These are phyloP conservation scores for Debaryomyces robertsiae DNA, from an alignment of 1,139 yeast genomes.

Conservation along the genomic window DNA sequence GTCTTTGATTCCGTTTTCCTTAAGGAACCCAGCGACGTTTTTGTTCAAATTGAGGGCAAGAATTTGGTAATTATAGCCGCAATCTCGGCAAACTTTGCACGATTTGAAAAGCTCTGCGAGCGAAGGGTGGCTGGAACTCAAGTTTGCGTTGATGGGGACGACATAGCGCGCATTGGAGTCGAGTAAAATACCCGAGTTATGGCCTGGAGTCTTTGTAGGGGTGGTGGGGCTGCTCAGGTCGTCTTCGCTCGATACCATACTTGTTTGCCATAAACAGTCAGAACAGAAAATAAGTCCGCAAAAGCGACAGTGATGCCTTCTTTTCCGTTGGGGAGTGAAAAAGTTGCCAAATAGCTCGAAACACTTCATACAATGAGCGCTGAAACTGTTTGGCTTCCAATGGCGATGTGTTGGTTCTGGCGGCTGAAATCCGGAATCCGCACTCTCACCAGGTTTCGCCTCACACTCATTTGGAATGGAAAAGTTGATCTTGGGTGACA, in stretches of 20 bases:
- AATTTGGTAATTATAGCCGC: constrained; percentile 34
- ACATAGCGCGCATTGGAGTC: constrained; percentile 41
- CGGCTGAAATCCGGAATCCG: constrained; percentile 1
- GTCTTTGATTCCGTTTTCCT: constrained; percentile 28
- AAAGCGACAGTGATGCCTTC: constrained; percentile 49
- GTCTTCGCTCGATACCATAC: neutral
- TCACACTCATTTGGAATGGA: constrained; percentile 9
- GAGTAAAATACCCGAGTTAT: constrained; percentile 28
- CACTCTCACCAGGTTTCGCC: neutral
- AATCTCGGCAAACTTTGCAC: constrained; percentile 42
- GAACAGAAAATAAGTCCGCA: constrained; percentile 45
- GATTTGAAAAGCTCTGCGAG: constrained; percentile 25
- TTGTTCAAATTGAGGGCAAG: constrained; percentile 6
- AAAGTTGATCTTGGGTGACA: constrained; percentile 7
- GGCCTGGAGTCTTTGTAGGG: constrained; percentile 9
- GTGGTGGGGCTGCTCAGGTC: neutral
- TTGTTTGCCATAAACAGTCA: constrained; percentile 31
- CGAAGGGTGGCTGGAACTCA: constrained; percentile 13
- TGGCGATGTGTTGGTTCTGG: constrained; percentile 43
- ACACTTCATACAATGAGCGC: constrained; percentile 47
- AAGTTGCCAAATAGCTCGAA: constrained; percentile 39
- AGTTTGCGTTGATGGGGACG: constrained; percentile 35
- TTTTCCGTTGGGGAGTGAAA: constrained; percentile 27
- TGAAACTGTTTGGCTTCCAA: constrained; percentile 44
- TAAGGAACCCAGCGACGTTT: constrained; percentile 23